Base-by-base conservation (phyloP, 345 rosid genomes). In the Leavenworthia alabamica region DNA sequence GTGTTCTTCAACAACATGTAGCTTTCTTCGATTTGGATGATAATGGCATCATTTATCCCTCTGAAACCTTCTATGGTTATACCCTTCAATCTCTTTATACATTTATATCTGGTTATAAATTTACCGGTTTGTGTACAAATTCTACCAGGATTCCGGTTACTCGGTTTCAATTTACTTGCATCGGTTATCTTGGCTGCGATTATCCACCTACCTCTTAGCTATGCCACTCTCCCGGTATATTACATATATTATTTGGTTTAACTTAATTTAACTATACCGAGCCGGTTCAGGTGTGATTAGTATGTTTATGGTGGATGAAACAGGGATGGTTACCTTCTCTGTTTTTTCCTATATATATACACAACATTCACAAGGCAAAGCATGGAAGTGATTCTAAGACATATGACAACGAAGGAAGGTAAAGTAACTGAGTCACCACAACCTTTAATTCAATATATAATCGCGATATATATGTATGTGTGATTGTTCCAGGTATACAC, bases 271-370 rank as follows among this genome's bases (percentile, higher is more conserved):
- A 8, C 39, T 8, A 1, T 45, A 44, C 47, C 14, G 17, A 32
- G n/a, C 37, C 14, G 20, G 9, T 16, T 23, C 24, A 1, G 55
- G 15, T 53, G 11, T 22, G 7, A 35, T 42, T n/a, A 9, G 3
- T 13, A 9, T 22, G 29, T 4, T 36, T 33, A 13, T 36, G 22
- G 10, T 20, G 9, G 12, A 31, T 53, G 26, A 24, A 14, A 35
- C 47, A 83, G 91, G 86, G 90, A 9, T 89, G 96, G 95, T 13
- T 91, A 6, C 98, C 95, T 5, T 83, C 86, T 24, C 93, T 82
- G 2, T 70, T 86, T 64, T 75, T 86, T 3, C 96, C 96, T 5
- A 77, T 88, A 16, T 79, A 88, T 75, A 67, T 90, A 19, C 62
- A 61, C 66, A 90, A 85, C 79, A 85, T 91, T 27, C 92, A 91